Percentiles rank a stretch among this genome's conserved stretches.
These are phyloP conservation scores for Penicillium corylophilum DNA, from an alignment of 2,329 filamentous ascomycete genomes.

Conservation along the genomic window DNA sequence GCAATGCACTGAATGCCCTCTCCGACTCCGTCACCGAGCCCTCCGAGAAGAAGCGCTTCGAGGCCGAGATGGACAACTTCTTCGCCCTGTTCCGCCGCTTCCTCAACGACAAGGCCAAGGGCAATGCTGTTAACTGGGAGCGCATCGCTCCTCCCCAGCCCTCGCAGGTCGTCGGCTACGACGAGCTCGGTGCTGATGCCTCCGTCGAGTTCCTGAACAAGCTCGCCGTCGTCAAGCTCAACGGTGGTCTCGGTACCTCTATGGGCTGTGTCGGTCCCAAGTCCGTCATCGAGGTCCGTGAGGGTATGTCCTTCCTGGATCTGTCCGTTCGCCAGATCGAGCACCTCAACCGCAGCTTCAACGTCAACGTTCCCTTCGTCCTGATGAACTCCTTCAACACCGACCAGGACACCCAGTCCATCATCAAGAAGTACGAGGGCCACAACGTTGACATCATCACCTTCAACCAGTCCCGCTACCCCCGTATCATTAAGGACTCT, in stretches of 20 bases:
- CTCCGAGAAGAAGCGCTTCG: conserved; percentile 74
- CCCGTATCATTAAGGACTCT: conserved; percentile 97
- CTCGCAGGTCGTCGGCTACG: conserved; percentile 93
- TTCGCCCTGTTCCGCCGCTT: conserved; percentile 98
- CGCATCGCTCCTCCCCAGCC: conserved; percentile 91
- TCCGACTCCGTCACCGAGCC: conserved; percentile 85
- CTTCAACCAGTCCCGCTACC: conserved; percentile 99
- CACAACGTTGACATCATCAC: conserved; percentile 99
- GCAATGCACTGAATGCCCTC: conserved; percentile 91
- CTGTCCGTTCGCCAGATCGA: conserved; percentile 98
- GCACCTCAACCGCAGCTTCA: conserved; percentile 97
- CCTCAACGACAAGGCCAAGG: conserved; percentile 98
- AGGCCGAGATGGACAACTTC: conserved; percentile 99
- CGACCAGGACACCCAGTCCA: conserved; percentile 93
- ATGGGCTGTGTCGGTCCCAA: conserved; percentile 99
- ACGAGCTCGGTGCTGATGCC: conserved; percentile 82
- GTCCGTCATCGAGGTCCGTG: conserved; percentile 98
- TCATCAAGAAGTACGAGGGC: conserved; percentile 99
- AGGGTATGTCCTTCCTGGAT: conserved; percentile 99
- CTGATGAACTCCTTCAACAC: conserved; percentile 99
- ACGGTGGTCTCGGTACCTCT: conserved; percentile 97
- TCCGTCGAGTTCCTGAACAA: conserved; percentile 95
- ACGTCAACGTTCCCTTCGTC: conserved; percentile 95
- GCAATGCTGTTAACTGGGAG: conserved; percentile 93
- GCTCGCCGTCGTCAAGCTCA: conserved; percentile 97